Evolutionary conservation across 2,329 filamentous ascomycete species (phyloP).

Genomic region (Cladophialophora yegresii): DNA sequence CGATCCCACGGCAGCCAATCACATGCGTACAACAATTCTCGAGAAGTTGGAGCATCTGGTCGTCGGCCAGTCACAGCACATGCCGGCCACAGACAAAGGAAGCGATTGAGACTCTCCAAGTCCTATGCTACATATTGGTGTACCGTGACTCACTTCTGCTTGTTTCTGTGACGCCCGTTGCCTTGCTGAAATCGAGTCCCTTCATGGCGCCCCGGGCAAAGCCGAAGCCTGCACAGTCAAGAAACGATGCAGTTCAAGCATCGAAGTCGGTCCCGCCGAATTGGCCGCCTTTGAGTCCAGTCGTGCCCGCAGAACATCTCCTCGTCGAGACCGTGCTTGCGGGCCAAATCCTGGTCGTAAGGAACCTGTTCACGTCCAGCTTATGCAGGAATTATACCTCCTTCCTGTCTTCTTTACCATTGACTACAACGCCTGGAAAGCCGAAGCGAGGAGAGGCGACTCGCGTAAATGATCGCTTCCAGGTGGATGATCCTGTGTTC

Average conservation of each 20-base stretch:
- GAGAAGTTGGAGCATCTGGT: not conserved
- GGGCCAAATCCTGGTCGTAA: constrained; percentile 71
- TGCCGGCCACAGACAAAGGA: not conserved
- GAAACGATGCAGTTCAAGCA: constrained; percentile 2
- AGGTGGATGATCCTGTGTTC: constrained; percentile 74
- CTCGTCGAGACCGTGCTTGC: constrained; percentile 58
- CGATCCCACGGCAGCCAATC: constrained; percentile 22
- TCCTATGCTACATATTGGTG: not conserved
- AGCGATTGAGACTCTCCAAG: not conserved
- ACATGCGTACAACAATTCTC: constrained; percentile 4
- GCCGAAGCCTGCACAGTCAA: constrained; percentile 15
- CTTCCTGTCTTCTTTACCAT: constrained; percentile 69
- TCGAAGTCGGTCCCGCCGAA: constrained; percentile 47
- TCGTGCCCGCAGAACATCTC: constrained; percentile 67
- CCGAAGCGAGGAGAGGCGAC: constrained; percentile 80
- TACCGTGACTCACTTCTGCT: not conserved
- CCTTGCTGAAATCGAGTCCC: not conserved
- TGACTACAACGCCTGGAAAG: constrained; percentile 74
- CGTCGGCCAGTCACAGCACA: not conserved
- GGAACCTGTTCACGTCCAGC: constrained; percentile 71
- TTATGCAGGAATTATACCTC: constrained; percentile 75
- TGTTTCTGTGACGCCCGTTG: not conserved
- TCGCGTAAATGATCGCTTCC: constrained; percentile 85
- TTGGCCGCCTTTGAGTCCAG: constrained; percentile 73
- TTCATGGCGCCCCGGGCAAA: constrained; percentile 28